Conservation (phyloP, 2,329 filamentous ascomycete genomes). For the Emydomyces testavorans region DNA sequence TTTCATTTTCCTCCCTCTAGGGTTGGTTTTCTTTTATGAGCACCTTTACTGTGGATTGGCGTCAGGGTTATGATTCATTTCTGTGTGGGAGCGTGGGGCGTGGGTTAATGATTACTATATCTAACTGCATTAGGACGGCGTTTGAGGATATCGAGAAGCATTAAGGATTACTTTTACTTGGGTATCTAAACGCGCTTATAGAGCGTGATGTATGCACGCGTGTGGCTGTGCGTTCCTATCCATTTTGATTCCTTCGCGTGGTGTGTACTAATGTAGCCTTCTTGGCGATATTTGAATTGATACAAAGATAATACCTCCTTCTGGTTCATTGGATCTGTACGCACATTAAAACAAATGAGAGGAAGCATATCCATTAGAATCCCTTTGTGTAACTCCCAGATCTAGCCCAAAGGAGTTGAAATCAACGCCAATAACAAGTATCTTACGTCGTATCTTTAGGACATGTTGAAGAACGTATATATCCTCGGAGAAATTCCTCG, state of each 20-base stretch:
- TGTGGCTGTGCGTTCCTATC: too few species aligned
- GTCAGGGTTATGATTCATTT: not conserved
- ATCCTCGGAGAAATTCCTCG: not conserved
- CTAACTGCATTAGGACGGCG: constrained; percentile 3
- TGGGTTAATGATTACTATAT: not conserved
- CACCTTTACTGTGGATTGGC: not conserved
- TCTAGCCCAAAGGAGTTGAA: constrained; percentile 7
- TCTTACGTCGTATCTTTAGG: not conserved
- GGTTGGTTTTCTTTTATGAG: not conserved
- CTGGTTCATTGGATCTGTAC: not conserved
- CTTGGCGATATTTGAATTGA: too few species aligned
- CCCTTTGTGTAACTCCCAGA: not conserved
- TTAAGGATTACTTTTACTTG: not conserved
- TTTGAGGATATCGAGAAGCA: constrained; percentile 8
- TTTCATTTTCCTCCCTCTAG: not conserved
- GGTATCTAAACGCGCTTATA: not conserved
- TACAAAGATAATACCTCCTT: not conserved
- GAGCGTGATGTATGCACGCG: not conserved
- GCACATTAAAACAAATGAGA: not conserved
- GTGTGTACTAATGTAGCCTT: too few species aligned
- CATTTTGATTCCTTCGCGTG: too few species aligned
- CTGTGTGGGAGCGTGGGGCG: not conserved
- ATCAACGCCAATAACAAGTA: not conserved
- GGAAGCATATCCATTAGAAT: not conserved
- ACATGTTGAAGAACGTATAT: constrained; percentile 6